Evolutionary conservation across 1,284 basidiomycete species (phyloP).

Genomic region (Fomitopsis schrenkii): DNA sequence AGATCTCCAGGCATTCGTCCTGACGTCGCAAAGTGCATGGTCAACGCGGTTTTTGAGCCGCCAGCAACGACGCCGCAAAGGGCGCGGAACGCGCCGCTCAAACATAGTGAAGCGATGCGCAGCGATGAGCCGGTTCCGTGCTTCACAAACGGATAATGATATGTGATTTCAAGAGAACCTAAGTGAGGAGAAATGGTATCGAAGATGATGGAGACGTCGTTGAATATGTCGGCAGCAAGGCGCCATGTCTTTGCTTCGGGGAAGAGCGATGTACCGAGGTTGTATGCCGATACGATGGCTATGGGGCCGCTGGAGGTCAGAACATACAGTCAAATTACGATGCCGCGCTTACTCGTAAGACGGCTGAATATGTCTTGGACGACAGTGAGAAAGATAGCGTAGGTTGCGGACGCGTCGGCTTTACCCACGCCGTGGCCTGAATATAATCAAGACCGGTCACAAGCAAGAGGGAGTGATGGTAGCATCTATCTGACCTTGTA

Average conservation of each 20-base stretch:
- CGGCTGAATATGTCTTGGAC: slow-evolving; percentile 61
- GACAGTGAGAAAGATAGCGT: slow-evolving; percentile 59
- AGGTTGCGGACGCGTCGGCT: slow-evolving; percentile 58
- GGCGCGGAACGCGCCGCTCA: slow-evolving; percentile 53
- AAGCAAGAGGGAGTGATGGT: neutral
- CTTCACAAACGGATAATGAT: slow-evolving; percentile 14
- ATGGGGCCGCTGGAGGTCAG: neutral
- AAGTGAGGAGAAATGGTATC: slow-evolving; percentile 59
- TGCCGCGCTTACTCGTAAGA: slow-evolving; percentile 46
- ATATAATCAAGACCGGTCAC: neutral
- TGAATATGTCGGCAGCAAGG: slow-evolving; percentile 65
- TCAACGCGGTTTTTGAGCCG: slow-evolving; percentile 66
- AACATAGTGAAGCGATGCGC: slow-evolving; percentile 47
- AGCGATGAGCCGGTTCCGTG: slow-evolving; percentile 30
- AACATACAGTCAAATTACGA: neutral
- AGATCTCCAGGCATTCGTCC: slow-evolving; percentile 45
- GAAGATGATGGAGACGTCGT: slow-evolving; percentile 54
- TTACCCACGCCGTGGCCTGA: slow-evolving; percentile 67
- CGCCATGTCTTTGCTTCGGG: slow-evolving; percentile 70
- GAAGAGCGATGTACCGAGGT: slow-evolving; percentile 57
- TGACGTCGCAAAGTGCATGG: slow-evolving; percentile 59
- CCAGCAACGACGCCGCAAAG: slow-evolving; percentile 58
- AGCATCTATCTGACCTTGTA: slow-evolving; percentile 46
- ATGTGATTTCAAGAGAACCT: slow-evolving; percentile 13
- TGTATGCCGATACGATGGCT: slow-evolving; percentile 63